These are phyloP conservation scores for Tylopilus rubrobrunneus DNA, from an alignment of 768 basidiomycete genomes.

Conservation along the genomic window DNA sequence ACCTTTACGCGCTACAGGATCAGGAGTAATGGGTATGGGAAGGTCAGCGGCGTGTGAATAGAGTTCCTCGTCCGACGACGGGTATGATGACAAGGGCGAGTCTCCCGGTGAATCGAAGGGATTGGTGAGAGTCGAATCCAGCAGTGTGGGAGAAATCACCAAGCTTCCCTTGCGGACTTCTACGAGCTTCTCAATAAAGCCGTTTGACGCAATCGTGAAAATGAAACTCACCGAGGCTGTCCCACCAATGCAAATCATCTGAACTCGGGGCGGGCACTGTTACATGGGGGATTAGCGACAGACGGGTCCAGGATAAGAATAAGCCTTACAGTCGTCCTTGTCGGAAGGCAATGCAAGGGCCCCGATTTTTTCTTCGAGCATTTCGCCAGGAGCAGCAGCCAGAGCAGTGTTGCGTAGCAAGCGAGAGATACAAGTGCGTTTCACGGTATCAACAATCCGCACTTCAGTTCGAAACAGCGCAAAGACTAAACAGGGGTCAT, in stretches of 20 bases:
- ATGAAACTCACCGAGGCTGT: constrained; percentile 50
- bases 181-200: constrained; percentile 1
- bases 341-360: constrained; percentile 48
- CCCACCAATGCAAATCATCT: constrained; percentile 78
- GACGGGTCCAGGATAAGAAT: background rate
- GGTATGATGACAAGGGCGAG: constrained; percentile 68
- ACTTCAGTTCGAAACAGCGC: constrained; percentile 77
- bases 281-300: constrained; percentile 5
- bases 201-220: background rate
- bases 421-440: constrained; percentile 65
- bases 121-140: constrained; percentile 45
- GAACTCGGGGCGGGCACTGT: constrained; percentile 85
- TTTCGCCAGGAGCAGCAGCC: constrained; percentile 61
- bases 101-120: constrained; percentile 71
- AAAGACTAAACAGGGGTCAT: constrained; percentile 53
- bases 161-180: constrained; percentile 18
- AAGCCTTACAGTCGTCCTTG: constrained; percentile 29
- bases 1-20: constrained; percentile 15
- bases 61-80: constrained; percentile 82
- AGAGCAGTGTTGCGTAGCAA: constrained; percentile 62
- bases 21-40: constrained; percentile 59
- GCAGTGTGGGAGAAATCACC: constrained; percentile 37
- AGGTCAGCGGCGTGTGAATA: constrained; percentile 71
- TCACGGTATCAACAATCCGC: constrained; percentile 72
- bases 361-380: constrained; percentile 68